Base-by-base conservation (phyloP, 345 rosid species). In the Euphorbia pulcherrima region DNA sequence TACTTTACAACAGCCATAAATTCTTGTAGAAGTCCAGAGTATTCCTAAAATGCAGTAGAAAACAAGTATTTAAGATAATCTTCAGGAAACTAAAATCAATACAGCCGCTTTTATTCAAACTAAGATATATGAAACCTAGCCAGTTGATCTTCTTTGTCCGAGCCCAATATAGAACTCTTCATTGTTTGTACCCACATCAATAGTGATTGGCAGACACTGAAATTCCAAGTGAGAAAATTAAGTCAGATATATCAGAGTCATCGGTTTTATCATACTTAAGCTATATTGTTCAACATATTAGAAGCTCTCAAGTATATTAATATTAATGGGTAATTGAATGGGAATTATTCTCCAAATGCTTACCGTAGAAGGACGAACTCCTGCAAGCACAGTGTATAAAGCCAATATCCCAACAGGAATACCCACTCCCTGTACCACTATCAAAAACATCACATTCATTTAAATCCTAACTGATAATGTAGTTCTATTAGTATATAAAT, bases 1-100 rank as follows among this genome's bases (percentile, higher is more conserved):
- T 88, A 90, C 82, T 92, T 92, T 50, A 87, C 92, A 58, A 96
- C 96, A 76, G 76, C 76, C 97, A 93, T 87, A 76, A 93, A 93
- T 70, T 93, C 98, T 18, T 83, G 78, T 50, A 90, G 80, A 68
- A 93, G 81, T 23, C 86, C 96, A 26, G 79, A 69, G 48, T 93
- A 93, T 78, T 89, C 98, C 97, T 93, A 66, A 65, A 17, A 12
- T 28, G 14, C 24, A 59, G 2, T 16, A 3, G 58, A 30, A 21
- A 6, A n/a, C n/a, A n/a, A n/a, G n/a, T n/a, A n/a, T n/a, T n/a
- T n/a, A n/a, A n/a, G n/a, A n/a, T n/a, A n/a, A n/a, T n/a, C n/a
- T n/a, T n/a, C n/a, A n/a, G n/a, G n/a, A n/a, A n/a, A n/a, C n/a
- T n/a, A n/a, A n/a, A n/a, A n/a, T n/a, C n/a, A n/a, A n/a, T n/a